A percentile compares a stretch with the other conserved stretches of the same genome.
Evolutionary conservation across 2,329 filamentous ascomycete species (phyloP).

Genomic region (Elsinoe ampelina): DNA sequence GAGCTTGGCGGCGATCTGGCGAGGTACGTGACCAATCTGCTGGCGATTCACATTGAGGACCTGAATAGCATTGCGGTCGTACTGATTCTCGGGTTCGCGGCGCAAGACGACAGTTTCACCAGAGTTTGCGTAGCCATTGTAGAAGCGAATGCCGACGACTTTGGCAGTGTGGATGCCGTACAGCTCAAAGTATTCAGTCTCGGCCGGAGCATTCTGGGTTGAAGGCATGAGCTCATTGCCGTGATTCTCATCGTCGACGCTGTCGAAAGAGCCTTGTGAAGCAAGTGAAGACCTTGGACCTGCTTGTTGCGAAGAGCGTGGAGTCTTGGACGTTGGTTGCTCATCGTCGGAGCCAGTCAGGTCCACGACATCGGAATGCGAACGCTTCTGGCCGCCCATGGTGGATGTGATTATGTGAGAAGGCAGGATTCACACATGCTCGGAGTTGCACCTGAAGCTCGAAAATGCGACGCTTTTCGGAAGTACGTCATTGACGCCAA

Average conservation of each 20-base stretch:
- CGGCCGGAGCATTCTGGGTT: conserved; percentile 19
- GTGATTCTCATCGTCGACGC: conserved; percentile 19
- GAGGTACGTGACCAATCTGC: conserved; percentile 73
- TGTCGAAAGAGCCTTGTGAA: neutral
- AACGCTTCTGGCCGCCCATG: neutral
- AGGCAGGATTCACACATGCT: no score
- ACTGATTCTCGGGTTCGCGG: conserved; percentile 57
- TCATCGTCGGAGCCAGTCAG: neutral
- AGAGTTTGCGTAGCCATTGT: conserved; percentile 51
- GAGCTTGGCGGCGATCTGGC: conserved; percentile 58
- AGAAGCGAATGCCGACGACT: conserved; percentile 54
- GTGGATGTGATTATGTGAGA: neutral
- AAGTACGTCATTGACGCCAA: no score
- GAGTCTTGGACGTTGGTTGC: neutral
- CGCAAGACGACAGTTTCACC: conserved; percentile 55
- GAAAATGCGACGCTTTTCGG: neutral
- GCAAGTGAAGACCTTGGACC: neutral
- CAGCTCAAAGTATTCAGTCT: conserved; percentile 20
- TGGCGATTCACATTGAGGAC: conserved; percentile 64
- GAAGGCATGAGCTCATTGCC: conserved; percentile 24
- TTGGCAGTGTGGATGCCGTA: conserved; percentile 40
- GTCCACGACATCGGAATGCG: neutral
- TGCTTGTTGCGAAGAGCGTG: neutral
- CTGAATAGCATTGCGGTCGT: conserved; percentile 26
- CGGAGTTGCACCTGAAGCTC: neutral